phyloP scores from a whole-genome alignment of 2,329 filamentous ascomycete species.

The Cordyceps cateniannulata region DNA sequence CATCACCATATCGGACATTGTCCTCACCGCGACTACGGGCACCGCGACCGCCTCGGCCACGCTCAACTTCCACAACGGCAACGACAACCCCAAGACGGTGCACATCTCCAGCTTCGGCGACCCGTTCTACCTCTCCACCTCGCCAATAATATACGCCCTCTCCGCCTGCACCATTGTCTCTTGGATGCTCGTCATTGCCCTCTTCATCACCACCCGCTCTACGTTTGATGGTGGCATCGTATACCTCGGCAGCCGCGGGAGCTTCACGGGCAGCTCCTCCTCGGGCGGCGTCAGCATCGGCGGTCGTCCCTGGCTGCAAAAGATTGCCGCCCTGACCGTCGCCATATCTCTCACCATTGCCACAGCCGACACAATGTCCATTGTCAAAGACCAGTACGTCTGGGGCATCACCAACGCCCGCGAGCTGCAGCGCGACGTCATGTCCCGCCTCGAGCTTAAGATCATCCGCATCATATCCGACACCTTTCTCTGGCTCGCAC shows the following conservation, averaged over 20 bases:
- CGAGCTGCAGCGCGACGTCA: conserved; percentile 68
- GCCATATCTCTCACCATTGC: conserved; percentile 88
- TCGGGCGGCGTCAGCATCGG: conserved; percentile 78
- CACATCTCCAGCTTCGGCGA: conserved; percentile 63
- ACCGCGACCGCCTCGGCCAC: conserved; percentile 18
- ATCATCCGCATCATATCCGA: conserved; percentile 90
- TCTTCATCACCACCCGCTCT: conserved; percentile 89
- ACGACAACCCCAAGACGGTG: conserved; percentile 4
- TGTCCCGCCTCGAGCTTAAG: conserved; percentile 79
- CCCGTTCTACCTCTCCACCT: conserved; percentile 89
- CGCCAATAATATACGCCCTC: conserved; percentile 88
- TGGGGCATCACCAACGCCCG: conserved; percentile 74
- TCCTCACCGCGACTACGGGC: neutral
- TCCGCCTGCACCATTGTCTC: conserved; percentile 85
- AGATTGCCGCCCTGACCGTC: conserved; percentile 66
- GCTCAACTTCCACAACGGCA: conserved; percentile 22
- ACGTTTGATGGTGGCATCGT: conserved; percentile 83
- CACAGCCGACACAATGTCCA: conserved; percentile 81
- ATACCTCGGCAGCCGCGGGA: conserved; percentile 72
- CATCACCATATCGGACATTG: conserved; percentile 2
- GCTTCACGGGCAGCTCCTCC: conserved; percentile 77
- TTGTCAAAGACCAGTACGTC: conserved; percentile 75
- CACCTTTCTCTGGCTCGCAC: conserved; percentile 93
- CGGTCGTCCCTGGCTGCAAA: conserved; percentile 89
- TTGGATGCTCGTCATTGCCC: conserved; percentile 88